These are phyloP conservation scores for Linaria vulgaris DNA, from an alignment of 257 asterid genomes.

Conservation along the genomic window DNA sequence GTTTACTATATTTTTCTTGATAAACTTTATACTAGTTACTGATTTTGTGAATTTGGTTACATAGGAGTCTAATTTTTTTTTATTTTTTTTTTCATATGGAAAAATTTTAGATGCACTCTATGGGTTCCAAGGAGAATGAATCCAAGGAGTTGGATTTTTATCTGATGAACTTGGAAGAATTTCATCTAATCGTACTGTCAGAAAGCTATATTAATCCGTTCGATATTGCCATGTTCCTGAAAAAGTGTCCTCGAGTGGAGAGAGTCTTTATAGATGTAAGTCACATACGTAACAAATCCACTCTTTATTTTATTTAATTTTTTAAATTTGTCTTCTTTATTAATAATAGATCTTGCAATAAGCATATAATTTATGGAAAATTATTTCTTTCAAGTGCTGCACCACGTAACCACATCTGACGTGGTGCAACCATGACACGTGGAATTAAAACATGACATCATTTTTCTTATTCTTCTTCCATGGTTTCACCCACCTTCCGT, in stretches of 20 bases:
- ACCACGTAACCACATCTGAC: too few relatives aligned
- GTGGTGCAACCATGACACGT: too few relatives aligned
- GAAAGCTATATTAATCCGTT: slow-evolving; percentile 26
- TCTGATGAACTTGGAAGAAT: slow-evolving; percentile 25
- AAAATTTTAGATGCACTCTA: slow-evolving; percentile 26
- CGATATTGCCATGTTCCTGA: slow-evolving; percentile 30
- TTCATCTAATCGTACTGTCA: slow-evolving; percentile 27
- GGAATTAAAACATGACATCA: too few relatives aligned
- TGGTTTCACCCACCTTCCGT: too few relatives aligned
- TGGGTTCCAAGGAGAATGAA: slow-evolving; percentile 4
- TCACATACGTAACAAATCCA: too few relatives aligned
- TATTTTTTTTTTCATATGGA: not conserved
- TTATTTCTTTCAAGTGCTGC: too few relatives aligned
- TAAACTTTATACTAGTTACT: not conserved
- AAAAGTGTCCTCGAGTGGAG: slow-evolving; percentile 29
- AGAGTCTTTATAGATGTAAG: slow-evolving; percentile 7
- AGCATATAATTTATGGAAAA: too few relatives aligned
- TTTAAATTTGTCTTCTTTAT: too few relatives aligned
- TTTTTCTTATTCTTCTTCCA: too few relatives aligned
- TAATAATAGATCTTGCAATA: too few relatives aligned
- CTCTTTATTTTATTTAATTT: too few relatives aligned
- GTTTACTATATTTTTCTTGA: not conserved
- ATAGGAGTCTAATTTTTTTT: not conserved
- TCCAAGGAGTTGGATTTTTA: slow-evolving; percentile 19
- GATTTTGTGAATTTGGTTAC: not conserved